These are phyloP conservation scores for Angomonas desouzai DNA, from an alignment of 208 protist species.

Conservation along the genomic window DNA sequence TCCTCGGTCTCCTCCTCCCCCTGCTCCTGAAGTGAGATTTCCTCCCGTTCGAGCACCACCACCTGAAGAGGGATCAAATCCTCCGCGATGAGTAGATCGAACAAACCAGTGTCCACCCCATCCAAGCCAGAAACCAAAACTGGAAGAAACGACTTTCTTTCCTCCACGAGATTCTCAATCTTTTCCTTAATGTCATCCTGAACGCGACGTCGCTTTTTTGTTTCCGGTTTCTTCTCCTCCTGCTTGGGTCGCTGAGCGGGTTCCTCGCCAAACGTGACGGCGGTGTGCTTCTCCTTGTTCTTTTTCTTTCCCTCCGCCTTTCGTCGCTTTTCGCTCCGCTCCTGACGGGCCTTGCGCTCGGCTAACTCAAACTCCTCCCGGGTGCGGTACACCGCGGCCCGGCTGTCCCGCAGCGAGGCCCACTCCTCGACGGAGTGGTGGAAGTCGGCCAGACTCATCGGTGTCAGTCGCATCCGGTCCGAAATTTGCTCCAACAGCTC, in stretches of 20 bases:
- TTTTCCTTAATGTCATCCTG: conserved; percentile 23
- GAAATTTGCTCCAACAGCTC: conserved; percentile 26
- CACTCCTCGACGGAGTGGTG: conserved; percentile 20
- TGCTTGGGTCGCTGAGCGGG: not conserved
- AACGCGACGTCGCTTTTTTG: not conserved
- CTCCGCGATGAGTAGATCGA: conserved; percentile 35
- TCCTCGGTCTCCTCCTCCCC: conserved; percentile 27
- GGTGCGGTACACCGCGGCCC: conserved; percentile 17
- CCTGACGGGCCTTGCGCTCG: conserved; percentile 47
- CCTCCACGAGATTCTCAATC: conserved; percentile 30
- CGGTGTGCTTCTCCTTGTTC: conserved; percentile 23
- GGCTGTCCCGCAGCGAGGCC: conserved; percentile 23
- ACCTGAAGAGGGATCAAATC: conserved; percentile 44
- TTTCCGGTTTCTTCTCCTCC: not conserved
- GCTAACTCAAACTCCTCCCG: conserved; percentile 38
- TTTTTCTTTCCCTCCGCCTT: conserved; percentile 43
- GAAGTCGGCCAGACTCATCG: conserved; percentile 31
- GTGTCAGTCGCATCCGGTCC: conserved; percentile 37
- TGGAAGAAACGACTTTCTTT: conserved; percentile 2
- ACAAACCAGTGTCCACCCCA: not conserved
- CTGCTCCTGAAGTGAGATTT: not conserved
- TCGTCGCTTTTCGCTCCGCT: conserved; percentile 54
- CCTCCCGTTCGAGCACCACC: conserved; percentile 36
- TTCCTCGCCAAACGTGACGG: not conserved
- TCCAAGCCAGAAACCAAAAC: conserved; percentile 45